A percentile compares a stretch with the other conserved stretches of the same genome.
phyloP scores from a whole-genome alignment of 768 basidiomycete species.

The Phallus indusiatus region DNA sequence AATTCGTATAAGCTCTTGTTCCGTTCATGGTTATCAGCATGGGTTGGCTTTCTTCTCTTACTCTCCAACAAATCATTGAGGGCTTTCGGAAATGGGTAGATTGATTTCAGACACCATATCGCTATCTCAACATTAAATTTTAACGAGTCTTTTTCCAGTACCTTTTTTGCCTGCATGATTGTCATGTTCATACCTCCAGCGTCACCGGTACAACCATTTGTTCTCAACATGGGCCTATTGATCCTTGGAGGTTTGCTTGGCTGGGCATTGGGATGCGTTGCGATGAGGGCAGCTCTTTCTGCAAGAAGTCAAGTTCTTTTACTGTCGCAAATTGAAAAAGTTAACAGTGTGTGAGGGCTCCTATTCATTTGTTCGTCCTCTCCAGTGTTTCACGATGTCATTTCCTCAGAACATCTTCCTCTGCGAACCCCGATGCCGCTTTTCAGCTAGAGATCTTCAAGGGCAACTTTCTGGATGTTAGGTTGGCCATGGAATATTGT shows the following conservation, averaged over 20 bases:
- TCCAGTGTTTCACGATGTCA: conserved; percentile 6
- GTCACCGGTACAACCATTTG: conserved; percentile 38
- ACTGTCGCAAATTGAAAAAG: conserved; percentile 19
- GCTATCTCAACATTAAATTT: not conserved
- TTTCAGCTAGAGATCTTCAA: conserved; percentile 34
- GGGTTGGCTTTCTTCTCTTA: conserved; percentile 30
- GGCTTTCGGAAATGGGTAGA: conserved; percentile 33
- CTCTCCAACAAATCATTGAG: conserved; percentile 30
- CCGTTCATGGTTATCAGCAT: conserved; percentile 33
- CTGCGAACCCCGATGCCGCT: conserved; percentile 29
- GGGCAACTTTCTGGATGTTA: conserved; percentile 40
- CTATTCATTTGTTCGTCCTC: not conserved
- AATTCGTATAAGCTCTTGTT: conserved; percentile 30
- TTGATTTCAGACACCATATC: conserved; percentile 7
- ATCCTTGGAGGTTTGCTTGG: conserved; percentile 37
- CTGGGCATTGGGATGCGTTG: conserved; percentile 47
- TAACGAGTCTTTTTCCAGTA: not conserved
- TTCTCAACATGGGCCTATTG: conserved; percentile 32
- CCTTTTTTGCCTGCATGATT: conserved; percentile 9
- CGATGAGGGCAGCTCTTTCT: conserved; percentile 39
- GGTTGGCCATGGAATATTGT: conserved; percentile 14
- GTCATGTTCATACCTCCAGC: conserved; percentile 39
- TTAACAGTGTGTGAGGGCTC: conserved; percentile 23
- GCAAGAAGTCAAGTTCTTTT: conserved; percentile 28
- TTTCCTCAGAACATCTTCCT: conserved; percentile 22